Evolutionary conservation across 495 filamentous ascomycete genomes (phyloP).

Genomic region (Penicillium daleae): DNA sequence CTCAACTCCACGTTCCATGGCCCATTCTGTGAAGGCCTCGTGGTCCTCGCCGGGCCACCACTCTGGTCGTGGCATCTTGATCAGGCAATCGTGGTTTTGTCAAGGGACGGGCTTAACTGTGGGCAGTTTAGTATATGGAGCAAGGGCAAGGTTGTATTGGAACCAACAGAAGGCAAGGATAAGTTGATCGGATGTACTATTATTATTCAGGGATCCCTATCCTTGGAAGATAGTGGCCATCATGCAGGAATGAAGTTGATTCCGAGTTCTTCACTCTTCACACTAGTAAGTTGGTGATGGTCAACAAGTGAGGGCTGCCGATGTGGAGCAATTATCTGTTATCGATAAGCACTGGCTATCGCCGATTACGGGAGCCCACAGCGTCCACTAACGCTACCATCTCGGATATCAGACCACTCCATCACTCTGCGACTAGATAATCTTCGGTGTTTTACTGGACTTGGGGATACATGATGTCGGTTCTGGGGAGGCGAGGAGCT

Average conservation of each 20-base stretch:
- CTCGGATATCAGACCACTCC: conserved; percentile 37
- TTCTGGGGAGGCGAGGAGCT: conserved; percentile 33
- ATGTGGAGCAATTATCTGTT: conserved; percentile 12
- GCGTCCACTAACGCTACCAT: conserved; percentile 25
- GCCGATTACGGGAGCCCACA: conserved; percentile 28
- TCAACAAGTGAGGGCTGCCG: conserved; percentile 10
- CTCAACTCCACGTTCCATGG: conserved; percentile 57
- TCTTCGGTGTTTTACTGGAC: not conserved
- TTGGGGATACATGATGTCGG: conserved; percentile 36
- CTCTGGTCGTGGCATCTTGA: conserved; percentile 33
- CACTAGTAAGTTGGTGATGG: not conserved
- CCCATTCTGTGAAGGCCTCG: conserved; percentile 64
- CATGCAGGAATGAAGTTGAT: not conserved
- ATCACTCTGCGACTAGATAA: not conserved
- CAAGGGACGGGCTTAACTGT: conserved; percentile 2
- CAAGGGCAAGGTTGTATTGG: not conserved
- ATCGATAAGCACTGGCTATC: conserved; percentile 35
- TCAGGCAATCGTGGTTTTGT: not conserved
- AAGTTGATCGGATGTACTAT: not conserved
- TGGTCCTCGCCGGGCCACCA: conserved; percentile 50
- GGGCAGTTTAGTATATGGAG: conserved; percentile 8
- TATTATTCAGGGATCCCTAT: not conserved
- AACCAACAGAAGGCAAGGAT: not conserved
- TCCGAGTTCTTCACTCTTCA: not conserved
- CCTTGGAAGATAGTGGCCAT: not conserved